Percentiles rank a stretch among this genome's conserved stretches.
Conservation (phyloP, 2,329 filamentous ascomycete genomes). For the Aphanocladium album region DNA sequence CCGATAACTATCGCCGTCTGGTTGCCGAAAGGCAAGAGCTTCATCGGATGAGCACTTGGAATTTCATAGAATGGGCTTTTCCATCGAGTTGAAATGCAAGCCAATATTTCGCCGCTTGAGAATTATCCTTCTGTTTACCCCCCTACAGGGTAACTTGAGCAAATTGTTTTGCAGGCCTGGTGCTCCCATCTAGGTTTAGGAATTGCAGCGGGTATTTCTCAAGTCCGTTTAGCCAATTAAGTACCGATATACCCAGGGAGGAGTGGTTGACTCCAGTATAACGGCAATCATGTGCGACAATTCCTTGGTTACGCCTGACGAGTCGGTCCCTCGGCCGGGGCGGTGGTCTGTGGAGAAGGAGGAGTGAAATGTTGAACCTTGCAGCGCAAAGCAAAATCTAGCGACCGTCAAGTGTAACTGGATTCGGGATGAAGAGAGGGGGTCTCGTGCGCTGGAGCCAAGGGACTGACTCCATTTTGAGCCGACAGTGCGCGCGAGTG, state of each 20-base stretch:
- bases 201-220: neutral
- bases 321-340: slow-evolving; percentile 2
- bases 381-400: neutral
- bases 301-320: neutral
- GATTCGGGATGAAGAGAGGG: slow-evolving; percentile 1
- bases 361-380: neutral
- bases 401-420: neutral
- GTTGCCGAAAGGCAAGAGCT: no score
- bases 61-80: no score
- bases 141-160: neutral
- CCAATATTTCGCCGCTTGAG: no score
- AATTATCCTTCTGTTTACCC: no score
- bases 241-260: neutral
- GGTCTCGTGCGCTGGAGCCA: slow-evolving; percentile 3
- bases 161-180: neutral
- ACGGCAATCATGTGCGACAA: neutral
- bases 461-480: neutral
- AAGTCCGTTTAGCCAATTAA: neutral
- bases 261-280: neutral
- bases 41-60: no score
- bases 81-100: no score
- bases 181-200: neutral
- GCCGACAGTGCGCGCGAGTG: slow-evolving; percentile 7
- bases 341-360: neutral
- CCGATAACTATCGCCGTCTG: no score